Evolutionary conservation across 2,329 filamentous ascomycete species (phyloP).

Genomic region (Talaromyces verruculosus): DNA sequence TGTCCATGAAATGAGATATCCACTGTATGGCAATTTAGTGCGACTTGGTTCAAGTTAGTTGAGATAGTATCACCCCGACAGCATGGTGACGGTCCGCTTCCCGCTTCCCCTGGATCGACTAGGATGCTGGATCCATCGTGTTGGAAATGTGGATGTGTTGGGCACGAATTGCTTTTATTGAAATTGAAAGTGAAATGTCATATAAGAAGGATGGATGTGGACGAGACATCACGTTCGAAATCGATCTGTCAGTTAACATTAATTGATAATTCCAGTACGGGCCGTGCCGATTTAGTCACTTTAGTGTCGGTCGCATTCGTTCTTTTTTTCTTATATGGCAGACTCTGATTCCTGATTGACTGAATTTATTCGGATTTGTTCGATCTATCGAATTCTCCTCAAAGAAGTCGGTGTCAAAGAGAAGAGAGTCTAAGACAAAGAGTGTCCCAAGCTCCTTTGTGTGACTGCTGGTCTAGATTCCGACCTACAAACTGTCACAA

Average conservation of each 20-base stretch:
- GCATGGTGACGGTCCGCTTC: slow-evolving; percentile 10
- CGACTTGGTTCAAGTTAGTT: neutral
- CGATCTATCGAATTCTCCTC: neutral
- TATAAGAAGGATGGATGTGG: neutral
- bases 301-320: neutral
- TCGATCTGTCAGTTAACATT: slow-evolving; percentile 12
- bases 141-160: slow-evolving; percentile 4
- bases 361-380: neutral
- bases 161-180: neutral
- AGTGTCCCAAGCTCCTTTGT: slow-evolving; percentile 6
- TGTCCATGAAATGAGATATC: neutral
- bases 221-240: slow-evolving; percentile 3
- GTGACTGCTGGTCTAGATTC: neutral
- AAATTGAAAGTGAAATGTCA: neutral
- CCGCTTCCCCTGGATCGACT: slow-evolving; percentile 16
- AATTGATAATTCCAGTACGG: neutral
- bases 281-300: neutral
- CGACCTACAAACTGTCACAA: neutral
- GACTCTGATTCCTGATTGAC: slow-evolving; percentile 1
- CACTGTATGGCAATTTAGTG: neutral
- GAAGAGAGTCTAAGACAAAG: neutral
- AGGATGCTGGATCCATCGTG: slow-evolving; percentile 7
- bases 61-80: neutral
- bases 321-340: neutral
- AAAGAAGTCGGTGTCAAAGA: neutral